Base-by-base conservation (phyloP, 225 moss, liverwort and hornwort species). In the Takakia lepidozioides region DNA sequence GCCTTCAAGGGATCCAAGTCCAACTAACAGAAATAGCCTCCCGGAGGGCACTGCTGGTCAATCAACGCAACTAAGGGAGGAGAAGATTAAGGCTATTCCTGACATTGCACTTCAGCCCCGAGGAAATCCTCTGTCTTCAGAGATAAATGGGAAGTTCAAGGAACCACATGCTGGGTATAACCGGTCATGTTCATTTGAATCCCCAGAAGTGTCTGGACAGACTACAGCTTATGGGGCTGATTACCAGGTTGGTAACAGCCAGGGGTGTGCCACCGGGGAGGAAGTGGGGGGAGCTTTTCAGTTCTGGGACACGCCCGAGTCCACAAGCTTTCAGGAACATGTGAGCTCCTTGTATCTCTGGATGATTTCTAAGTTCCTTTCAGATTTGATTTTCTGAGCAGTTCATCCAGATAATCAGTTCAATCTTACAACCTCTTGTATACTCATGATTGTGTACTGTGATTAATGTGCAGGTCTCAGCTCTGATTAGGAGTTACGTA, bases 271-370 rank as follows among this genome's bases (percentile, higher is more conserved):
- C 21, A 59, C 20, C 45, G 58, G 15, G 18, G 64, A 44, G 54
- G 58, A 47, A 20, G 63, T 50, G 56, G 47, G 54, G 43, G 50
- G 66, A 32, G 25, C 27, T 37, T 21, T 51, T 15, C 38, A 51
- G 29, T 38, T 18, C 29, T 76, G 76, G 76, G 76, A 76, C 19
- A 70, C 76, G 6, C 76, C 76, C 17, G 71, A 76, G 46, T 71
- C 62, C 27, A 51, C 71, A 29, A 67, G 63, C 59, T 76, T 76
- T 47, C 66, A 67, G 54, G 63, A 71, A 47, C 63, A 76, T 56
- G 76, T 76, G 58, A 62, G 59, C 16, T 34, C 17, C 0, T 8
- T 16, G 5, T 5, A n/a, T 20, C 2, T 43, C 1, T n/a, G 22
- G 5, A 8, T 19, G 20, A 16, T 16, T 19, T 16, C 43, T 43